Evolutionary conservation across 1,139 yeast genomes (phyloP).

Genomic region (Magnusiomyces paraingens): DNA sequence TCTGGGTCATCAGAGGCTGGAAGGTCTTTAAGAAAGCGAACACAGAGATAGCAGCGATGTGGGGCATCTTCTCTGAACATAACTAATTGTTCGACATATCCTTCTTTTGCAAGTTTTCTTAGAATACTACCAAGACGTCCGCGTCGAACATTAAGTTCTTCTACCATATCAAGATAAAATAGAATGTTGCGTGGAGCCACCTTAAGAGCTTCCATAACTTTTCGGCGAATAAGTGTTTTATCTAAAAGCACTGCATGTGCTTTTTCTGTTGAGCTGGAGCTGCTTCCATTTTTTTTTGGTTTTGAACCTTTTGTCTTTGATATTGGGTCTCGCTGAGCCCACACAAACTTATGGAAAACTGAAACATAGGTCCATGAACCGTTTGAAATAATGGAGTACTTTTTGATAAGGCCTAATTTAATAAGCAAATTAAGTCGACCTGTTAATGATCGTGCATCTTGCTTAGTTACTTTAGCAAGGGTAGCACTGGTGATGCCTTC

Average conservation of each 20-base stretch:
- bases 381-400: conserved; percentile 31
- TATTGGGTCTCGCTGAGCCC: conserved; percentile 15
- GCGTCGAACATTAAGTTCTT: conserved; percentile 35
- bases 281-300: background rate
- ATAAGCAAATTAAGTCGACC: conserved; percentile 31
- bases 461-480: conserved; percentile 33
- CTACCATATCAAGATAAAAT: conserved; percentile 56
- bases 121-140: conserved; percentile 44
- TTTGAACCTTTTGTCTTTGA: background rate
- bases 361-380: conserved; percentile 31
- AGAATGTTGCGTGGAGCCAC: conserved; percentile 64
- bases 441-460: conserved; percentile 37
- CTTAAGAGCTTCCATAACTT: conserved; percentile 51
- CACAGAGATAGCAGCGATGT: conserved; percentile 46
- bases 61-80: conserved; percentile 49
- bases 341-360: conserved; percentile 28
- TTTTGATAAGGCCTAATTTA: conserved; percentile 31
- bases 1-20: conserved; percentile 26
- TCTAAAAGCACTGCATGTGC: conserved; percentile 21
- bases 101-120: conserved; percentile 44
- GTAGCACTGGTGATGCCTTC: conserved; percentile 35
- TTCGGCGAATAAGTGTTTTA: conserved; percentile 34
- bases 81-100: conserved; percentile 51
- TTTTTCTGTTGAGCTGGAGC: background rate
- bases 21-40: conserved; percentile 51